These are phyloP conservation scores for Boletus sp. DNA, from an alignment of 768 basidiomycete species.

Conservation along the genomic window DNA sequence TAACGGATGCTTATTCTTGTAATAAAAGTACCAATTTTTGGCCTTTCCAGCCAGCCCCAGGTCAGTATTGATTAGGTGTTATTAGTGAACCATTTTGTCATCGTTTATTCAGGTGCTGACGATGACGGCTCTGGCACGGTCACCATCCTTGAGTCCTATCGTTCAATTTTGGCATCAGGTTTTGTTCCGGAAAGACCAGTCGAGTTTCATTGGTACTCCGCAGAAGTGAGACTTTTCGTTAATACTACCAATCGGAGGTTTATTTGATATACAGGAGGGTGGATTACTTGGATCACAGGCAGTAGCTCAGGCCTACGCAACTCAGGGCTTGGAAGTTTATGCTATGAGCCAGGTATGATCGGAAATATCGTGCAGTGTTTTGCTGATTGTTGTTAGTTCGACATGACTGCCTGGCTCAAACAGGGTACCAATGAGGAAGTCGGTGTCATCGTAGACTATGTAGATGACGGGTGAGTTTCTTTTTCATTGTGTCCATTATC, in stretches of 20 bases:
- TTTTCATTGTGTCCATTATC: slow-evolving; percentile 21
- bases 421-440: slow-evolving; percentile 73
- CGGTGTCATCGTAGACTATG: slow-evolving; percentile 82
- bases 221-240: slow-evolving; percentile 30
- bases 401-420: slow-evolving; percentile 96
- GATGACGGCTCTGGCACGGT: slow-evolving; percentile 47
- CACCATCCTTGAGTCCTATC: slow-evolving; percentile 45
- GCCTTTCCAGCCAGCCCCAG: slow-evolving; percentile 77
- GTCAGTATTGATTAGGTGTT: slow-evolving; percentile 34
- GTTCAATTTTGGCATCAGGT: slow-evolving; percentile 40
- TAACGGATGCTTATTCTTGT: not conserved
- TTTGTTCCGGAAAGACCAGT: slow-evolving; percentile 42
- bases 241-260: not conserved
- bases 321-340: slow-evolving; percentile 19
- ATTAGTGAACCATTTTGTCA: not conserved
- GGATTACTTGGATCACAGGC: slow-evolving; percentile 90
- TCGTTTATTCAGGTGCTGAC: slow-evolving; percentile 35
- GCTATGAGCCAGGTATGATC: slow-evolving; percentile 33
- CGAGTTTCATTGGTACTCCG: slow-evolving; percentile 52
- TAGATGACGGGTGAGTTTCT: slow-evolving; percentile 55
- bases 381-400: slow-evolving; percentile 57
- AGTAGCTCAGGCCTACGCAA: slow-evolving; percentile 72
- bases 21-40: slow-evolving; percentile 63
- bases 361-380: not conserved
- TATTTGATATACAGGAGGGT: slow-evolving; percentile 49